Percentiles rank a stretch among this genome's conserved stretches.
These are phyloP conservation scores for Rhodamnia rubescens DNA, from an alignment of 345 rosid species.

Conservation along the genomic window DNA sequence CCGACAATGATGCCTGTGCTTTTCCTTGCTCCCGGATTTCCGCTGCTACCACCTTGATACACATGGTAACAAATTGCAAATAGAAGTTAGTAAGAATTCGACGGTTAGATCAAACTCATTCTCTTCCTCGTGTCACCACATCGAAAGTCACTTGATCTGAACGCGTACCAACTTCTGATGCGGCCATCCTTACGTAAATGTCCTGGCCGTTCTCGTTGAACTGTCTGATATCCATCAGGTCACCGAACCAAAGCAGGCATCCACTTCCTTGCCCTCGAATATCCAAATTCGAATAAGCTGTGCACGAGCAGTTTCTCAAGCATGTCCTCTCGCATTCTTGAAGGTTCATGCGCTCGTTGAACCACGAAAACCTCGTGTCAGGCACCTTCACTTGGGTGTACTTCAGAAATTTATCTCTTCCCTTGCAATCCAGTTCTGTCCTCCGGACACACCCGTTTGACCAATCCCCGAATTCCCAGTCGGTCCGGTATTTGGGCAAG, in stretches of 20 bases:
- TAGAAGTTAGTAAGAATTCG: not conserved
- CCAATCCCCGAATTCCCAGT: slow-evolving; percentile 24
- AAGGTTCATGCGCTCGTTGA: slow-evolving; percentile 1
- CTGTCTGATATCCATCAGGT: slow-evolving; percentile 27
- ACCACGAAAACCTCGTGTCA: slow-evolving; percentile 19
- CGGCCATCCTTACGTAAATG: slow-evolving; percentile 28
- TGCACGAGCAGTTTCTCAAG: slow-evolving; percentile 33
- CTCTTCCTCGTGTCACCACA: not conserved
- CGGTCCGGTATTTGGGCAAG: slow-evolving; percentile 5
- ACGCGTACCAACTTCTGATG: slow-evolving; percentile 24
- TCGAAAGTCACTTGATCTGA: not conserved
- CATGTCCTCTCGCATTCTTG: slow-evolving; percentile 18
- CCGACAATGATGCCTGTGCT: not conserved
- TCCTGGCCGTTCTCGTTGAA: slow-evolving; percentile 20
- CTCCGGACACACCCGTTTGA: slow-evolving; percentile 26
- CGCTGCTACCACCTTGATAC: not conserved
- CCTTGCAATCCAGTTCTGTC: slow-evolving; percentile 3
- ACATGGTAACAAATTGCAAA: not conserved
- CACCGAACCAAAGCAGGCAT: slow-evolving; percentile 29
- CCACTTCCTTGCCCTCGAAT: slow-evolving; percentile 18
- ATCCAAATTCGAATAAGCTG: slow-evolving; percentile 23
- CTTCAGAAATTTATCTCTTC: slow-evolving; percentile 20
- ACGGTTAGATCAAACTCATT: not conserved
- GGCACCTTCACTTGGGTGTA: slow-evolving; percentile 27
- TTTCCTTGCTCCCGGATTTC: not conserved